These are phyloP conservation scores for Leptographium lundbergii DNA, from an alignment of 2,329 filamentous ascomycete genomes.

Conservation along the genomic window DNA sequence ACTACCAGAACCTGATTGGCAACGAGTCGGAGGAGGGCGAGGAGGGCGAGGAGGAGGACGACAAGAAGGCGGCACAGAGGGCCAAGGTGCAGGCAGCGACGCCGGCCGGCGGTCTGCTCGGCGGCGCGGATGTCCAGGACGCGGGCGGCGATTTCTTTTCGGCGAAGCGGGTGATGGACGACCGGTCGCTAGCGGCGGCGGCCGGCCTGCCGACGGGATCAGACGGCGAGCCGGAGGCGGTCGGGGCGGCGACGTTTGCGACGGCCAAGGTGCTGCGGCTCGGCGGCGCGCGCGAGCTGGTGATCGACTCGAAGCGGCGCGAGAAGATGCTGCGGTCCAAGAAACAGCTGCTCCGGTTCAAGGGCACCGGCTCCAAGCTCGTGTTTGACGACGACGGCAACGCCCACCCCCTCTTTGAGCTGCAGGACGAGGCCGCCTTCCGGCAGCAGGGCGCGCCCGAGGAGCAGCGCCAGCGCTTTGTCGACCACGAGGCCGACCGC, in stretches of 20 bases:
- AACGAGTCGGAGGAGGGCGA: slow-evolving; percentile 36
- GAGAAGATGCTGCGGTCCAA: slow-evolving; percentile 94
- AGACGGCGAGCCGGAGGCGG: slow-evolving; percentile 12
- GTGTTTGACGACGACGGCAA: slow-evolving; percentile 89
- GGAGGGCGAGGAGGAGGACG: neutral
- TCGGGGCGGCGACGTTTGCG: slow-evolving; percentile 24
- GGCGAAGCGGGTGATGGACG: slow-evolving; percentile 76
- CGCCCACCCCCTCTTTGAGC: slow-evolving; percentile 73
- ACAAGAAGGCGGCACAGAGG: neutral
- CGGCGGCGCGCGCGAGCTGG: slow-evolving; percentile 51
- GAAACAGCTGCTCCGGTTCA: slow-evolving; percentile 85
- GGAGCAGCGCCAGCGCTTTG: slow-evolving; percentile 62
- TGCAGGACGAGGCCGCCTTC: slow-evolving; percentile 78
- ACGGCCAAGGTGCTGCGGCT: slow-evolving; percentile 50
- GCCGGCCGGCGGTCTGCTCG: too few species aligned
- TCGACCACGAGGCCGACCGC: slow-evolving; percentile 60
- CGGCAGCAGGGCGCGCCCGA: slow-evolving; percentile 60
- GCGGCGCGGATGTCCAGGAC: too few species aligned
- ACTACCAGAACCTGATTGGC: slow-evolving; percentile 76
- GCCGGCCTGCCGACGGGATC: slow-evolving; percentile 24
- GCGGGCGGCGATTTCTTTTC: slow-evolving; percentile 60
- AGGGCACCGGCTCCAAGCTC: slow-evolving; percentile 72
- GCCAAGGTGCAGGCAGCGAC: neutral
- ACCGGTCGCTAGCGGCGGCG: slow-evolving; percentile 47
- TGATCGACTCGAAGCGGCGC: slow-evolving; percentile 88